phyloP scores from a whole-genome alignment of 257 asterid genomes.

The Forsythia viridissima region DNA sequence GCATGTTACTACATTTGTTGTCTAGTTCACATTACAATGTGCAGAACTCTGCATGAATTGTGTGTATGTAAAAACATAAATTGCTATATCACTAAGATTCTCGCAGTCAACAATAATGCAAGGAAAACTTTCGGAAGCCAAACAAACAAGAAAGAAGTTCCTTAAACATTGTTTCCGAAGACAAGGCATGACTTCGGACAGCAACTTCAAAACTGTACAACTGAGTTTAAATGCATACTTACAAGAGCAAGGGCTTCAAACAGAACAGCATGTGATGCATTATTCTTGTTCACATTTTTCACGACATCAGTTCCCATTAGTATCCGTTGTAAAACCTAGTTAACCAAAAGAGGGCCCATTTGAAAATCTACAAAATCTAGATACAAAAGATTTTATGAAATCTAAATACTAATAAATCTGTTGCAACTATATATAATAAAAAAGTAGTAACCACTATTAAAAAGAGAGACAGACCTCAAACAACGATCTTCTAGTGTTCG shows the following conservation, averaged over 20 bases:
- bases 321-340: conserved; percentile 93
- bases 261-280: conserved; percentile 99
- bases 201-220: background rate
- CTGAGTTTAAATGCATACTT: conserved; percentile 26
- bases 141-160: background rate
- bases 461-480: conserved; percentile 70
- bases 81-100: background rate
- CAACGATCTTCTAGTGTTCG: conserved; percentile 89
- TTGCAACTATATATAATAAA: background rate
- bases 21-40: background rate
- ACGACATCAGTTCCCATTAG: conserved; percentile 99
- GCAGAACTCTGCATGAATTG: background rate
- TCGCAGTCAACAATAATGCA: background rate
- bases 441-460: background rate
- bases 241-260: conserved; percentile 99
- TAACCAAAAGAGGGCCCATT: conserved; percentile 8
- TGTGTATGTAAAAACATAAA: background rate
- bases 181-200: background rate
- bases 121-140: background rate
- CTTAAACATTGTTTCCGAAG: background rate
- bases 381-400: background rate
- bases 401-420: background rate
- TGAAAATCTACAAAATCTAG: background rate
- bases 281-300: conserved; percentile 98
- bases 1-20: background rate